Base-by-base conservation (phyloP, 495 filamentous ascomycete species). In the Neurospora sp. region DNA sequence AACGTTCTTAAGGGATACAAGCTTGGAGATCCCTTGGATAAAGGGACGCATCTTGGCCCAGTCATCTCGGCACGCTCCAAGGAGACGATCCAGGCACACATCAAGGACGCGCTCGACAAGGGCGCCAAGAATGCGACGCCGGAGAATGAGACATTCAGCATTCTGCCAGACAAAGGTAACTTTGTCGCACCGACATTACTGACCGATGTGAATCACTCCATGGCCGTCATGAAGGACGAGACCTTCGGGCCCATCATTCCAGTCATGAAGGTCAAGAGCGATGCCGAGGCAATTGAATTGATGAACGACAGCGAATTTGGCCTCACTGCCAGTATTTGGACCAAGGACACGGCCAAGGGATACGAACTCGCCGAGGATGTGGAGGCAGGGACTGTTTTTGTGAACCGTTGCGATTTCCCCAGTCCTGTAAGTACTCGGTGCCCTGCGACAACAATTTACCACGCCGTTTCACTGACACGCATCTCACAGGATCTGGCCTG, bases 231-330 rank as follows among this genome's bases (percentile, higher is more conserved):
- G 96, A 93, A 83, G 18, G 94, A 98, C 53, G 96, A 99, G 82
- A 98, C 96, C 0, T 99, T 99, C 75, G 96, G 96, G 8, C 96
- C 96, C 0, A 88, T 97, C 39, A 95, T 99, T 76, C 92, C 96
- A 7, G 89, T 99, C 7, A 96, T 96, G 93, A 95, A 93, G 78
- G 96, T 98, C 38, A 88, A 90, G 69, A 83, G 85, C 72, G 96
- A 99, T 73, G 88, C 87, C 16, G 93, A 98, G 79, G 96, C 96
- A 2, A 82, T 98, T 53, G 75, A 83, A 42, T 80, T 97, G 69
- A 98, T 98, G 94, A 99, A 99, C 75, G 94, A 98, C 76, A 95
- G 92, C 80, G 89, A 97, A 71, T 96, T 96, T 78, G 96, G 96
- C 3, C 85, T 99, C 71, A 98, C 96, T 2, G 95, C 94, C n/a